Evolutionary conservation across 768 basidiomycete species (phyloP).

Genomic region (Fistulinella prunicolor): DNA sequence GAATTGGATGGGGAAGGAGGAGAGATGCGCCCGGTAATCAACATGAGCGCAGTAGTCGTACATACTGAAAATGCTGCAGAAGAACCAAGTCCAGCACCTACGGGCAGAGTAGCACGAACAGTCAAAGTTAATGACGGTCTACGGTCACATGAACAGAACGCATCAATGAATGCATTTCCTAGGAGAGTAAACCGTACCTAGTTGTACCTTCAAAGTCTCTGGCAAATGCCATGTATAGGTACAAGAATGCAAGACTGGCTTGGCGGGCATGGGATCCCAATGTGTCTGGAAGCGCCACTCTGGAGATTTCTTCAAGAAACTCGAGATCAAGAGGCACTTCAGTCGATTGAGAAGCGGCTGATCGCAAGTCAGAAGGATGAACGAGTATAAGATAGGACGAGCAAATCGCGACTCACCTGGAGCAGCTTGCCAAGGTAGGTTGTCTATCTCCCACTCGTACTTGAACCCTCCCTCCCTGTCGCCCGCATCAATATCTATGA

Average conservation of each 20-base stretch:
- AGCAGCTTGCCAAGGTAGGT: constrained; percentile 77
- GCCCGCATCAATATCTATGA: constrained; percentile 63
- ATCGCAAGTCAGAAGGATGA: not conserved
- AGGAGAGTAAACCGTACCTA: constrained; percentile 46
- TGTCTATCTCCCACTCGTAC: constrained; percentile 75
- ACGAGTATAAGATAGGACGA: not conserved
- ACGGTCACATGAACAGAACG: constrained; percentile 3
- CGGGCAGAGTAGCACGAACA: constrained; percentile 84
- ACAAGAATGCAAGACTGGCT: constrained; percentile 77
- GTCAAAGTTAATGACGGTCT: constrained; percentile 80
- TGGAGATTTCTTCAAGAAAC: constrained; percentile 69
- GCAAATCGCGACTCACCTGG: constrained; percentile 31
- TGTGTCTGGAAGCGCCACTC: constrained; percentile 33
- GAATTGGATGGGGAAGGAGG: constrained; percentile 40
- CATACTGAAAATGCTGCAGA: constrained; percentile 95
- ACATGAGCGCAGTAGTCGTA: constrained; percentile 73
- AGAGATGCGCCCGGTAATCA: constrained; percentile 67
- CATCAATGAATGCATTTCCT: constrained; percentile 14
- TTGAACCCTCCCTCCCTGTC: constrained; percentile 46
- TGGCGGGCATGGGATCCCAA: constrained; percentile 38
- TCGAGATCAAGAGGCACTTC: constrained; percentile 58
- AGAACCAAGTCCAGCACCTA: constrained; percentile 94
- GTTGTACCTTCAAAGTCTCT: constrained; percentile 41
- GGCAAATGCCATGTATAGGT: constrained; percentile 81
- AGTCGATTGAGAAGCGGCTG: constrained; percentile 16